Percentiles rank a stretch among this genome's conserved stretches.
Conservation (phyloP, 2,329 filamentous ascomycete genomes). For the Thermoascus crustaceus region DNA sequence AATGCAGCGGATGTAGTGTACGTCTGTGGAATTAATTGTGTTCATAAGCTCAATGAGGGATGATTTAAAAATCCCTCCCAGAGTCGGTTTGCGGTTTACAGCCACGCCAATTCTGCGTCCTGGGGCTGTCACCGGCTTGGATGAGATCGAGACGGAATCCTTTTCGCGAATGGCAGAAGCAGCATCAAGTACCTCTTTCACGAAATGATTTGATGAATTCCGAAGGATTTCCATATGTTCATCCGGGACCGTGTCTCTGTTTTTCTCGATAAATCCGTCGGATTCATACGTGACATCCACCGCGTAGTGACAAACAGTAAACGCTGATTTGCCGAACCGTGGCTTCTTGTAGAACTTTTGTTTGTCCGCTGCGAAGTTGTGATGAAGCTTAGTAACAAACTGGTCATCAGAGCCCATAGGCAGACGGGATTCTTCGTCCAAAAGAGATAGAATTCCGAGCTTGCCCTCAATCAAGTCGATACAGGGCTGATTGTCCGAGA, state of each 20-base stretch:
- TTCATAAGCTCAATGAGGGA: slow-evolving; percentile 96
- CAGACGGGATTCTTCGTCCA: slow-evolving; percentile 92
- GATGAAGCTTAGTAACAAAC: slow-evolving; percentile 91
- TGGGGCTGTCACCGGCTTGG: slow-evolving; percentile 61
- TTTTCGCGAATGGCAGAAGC: slow-evolving; percentile 85
- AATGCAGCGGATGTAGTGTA: slow-evolving; percentile 98
- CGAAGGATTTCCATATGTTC: slow-evolving; percentile 93
- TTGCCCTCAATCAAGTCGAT: slow-evolving; percentile 98
- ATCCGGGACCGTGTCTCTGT: slow-evolving; percentile 94
- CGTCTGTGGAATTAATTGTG: slow-evolving; percentile 95
- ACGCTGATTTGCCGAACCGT: slow-evolving; percentile 90
- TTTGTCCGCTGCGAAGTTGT: slow-evolving; percentile 85
- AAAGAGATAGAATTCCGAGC: slow-evolving; percentile 79
- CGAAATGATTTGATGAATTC: slow-evolving; percentile 74
- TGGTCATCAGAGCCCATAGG: slow-evolving; percentile 97
- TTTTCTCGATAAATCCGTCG: slow-evolving; percentile 99
- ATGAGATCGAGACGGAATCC: slow-evolving; percentile 59
- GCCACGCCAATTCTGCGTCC: slow-evolving; percentile 85
- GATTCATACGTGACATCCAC: slow-evolving; percentile 98
- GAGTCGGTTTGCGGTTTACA: slow-evolving; percentile 89
- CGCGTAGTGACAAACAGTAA: slow-evolving; percentile 97
- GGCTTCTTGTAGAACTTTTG: slow-evolving; percentile 98
- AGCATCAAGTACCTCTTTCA: slow-evolving; percentile 74
- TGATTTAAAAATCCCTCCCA: slow-evolving; percentile 97
- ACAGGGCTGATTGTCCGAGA: slow-evolving; percentile 97